Base-by-base conservation (phyloP, 345 rosid genomes). In the Lepidium sativum region DNA sequence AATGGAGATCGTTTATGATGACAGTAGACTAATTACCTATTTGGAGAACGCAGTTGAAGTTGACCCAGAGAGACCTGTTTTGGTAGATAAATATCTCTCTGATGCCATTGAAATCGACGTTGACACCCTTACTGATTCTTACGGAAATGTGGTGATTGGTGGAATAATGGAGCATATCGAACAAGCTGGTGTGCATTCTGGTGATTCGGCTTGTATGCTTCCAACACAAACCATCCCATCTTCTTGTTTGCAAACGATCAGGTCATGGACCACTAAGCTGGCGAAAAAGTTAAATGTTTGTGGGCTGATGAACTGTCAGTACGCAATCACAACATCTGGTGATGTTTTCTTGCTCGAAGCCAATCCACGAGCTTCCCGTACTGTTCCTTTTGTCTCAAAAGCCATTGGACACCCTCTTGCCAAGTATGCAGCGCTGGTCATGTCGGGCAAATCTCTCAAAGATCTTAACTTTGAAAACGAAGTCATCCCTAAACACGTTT, bases 121-220 rank as follows among this genome's bases (percentile, higher is more conserved):
- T 12, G 96, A 87, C 57, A 89, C 92, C 12, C 95, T 90, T 63
- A 86, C 99, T 45, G 97, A 94, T 73, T 86, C 85, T 8, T 63
- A 79, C 48, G 88, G 89, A 50, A 80, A 86, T 63, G 96, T 88
- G 40, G 96, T 90, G 54, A 94, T 94, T 69, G 96, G 99, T 17
- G 99, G 99, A 34, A 82, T 94, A 70, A 88, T 94, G 99, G 99
- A 94, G 81, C 97, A 94, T 72, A 94, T 90, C 14, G 96, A 94
- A 82, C 97, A 90, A 80, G 97, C 97, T 54, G 97, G 99, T 50
- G 92, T 94, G 39, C 97, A 94, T 76, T 94, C 99, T 59, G 99
- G 96, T 71, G 99, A 94, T 72, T 94, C 97, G 0, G 99, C 99
- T 12, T 94, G 97, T 70, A 81, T 86, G 48, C 78, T 94, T 75